Evolutionary conservation across 257 asterid genomes (phyloP), one percentile per base, ranked within the genome.

Genomic region (Nicotiana obtusifolia): DNA sequence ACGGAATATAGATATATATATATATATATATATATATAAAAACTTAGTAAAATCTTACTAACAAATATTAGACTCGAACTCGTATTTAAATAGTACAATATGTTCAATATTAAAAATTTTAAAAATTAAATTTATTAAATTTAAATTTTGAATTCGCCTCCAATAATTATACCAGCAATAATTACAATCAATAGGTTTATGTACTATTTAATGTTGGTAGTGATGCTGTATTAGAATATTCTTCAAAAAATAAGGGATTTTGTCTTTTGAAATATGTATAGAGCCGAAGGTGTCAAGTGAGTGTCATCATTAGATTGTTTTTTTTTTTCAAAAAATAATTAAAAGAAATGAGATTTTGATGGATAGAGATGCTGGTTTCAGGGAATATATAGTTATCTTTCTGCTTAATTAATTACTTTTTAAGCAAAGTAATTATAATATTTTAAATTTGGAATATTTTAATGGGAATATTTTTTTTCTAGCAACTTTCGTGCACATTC

Each of bases 271-370:
- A 24, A 57, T 82, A 35, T 78, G 86, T 86, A 85, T 88, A 83
- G 90, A 81, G 87, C 84, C 87, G 89, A 41, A 73, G 22, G 3
- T 24, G 22, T 47, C 19, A 24, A 47, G 79, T 86, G 87, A 80
- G 89, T 80, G 89, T 65, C 85, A 92, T 92, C 82, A 92, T 91
- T 89, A 77, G 56, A 30, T 81, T 20, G 78, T 82, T 77, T 37
- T 87, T 37, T n/a, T n/a, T 67, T 71, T 31, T 41, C 53, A 83
- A 73, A 60, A 76, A 37, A 76, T 31, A 35, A 14, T 67, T 37
- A 20, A 76, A 6, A 7, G 7, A 3, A 59, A 78, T 68, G 60
- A 81, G 68, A 49, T 47, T 73, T 47, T 7, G 61, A 73, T 47
- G 61, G 61, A 47, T 22, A 71, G 54, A 47, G 59, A 20, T 73